Evolutionary conservation across 768 basidiomycete genomes (phyloP), one percentile per base, ranked within the genome.

Genomic region (Hypholoma fasciculare): DNA sequence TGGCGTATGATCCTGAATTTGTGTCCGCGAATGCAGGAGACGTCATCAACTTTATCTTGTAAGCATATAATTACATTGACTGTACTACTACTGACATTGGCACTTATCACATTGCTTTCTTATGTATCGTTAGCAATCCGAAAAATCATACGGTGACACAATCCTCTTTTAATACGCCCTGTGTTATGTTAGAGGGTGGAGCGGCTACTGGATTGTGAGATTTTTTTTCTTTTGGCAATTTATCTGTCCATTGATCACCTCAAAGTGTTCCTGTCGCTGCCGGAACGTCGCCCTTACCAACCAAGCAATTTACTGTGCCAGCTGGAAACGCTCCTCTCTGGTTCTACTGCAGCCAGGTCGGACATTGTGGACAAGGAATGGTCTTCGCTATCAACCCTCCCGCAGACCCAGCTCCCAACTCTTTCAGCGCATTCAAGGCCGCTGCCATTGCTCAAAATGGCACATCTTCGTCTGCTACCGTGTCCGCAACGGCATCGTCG

Each of bases 361-460:
- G 71, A 40, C 85, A 88, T 69, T 87, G 86, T 56, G 75, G 76
- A 42, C 66, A 74, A 54, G 74, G 86, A 59, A 88, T 88, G 87
- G 86, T 88, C 23, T 85, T 85, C 67, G 85, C 85, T 3, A 75
- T 87, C 68, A 88, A 88, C 69, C 78, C 86, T 1, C 81, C 80
- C 2, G 70, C 67, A 0, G 71, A 72, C 16, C 65, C 66, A 7
- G 61, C 65, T 11, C 66, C 71, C 14, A 65, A 73, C 61, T 78
- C 82, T 7, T 85, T 86, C 69, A 61, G 69, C 7, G 77, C 76
- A 7, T 86, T 85, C 75, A 70, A 82, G 61, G 74, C 75, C 11
- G 70, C 73, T 9, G 84, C 83, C 0, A 78, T 76, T 58, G 76
- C 70, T 17, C 67, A 63, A 30, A 72, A 71, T 49, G 72, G 73